Evolutionary conservation across 2,329 filamentous ascomycete species (phyloP).

Genomic region (Teratosphaeria gauchensis): DNA sequence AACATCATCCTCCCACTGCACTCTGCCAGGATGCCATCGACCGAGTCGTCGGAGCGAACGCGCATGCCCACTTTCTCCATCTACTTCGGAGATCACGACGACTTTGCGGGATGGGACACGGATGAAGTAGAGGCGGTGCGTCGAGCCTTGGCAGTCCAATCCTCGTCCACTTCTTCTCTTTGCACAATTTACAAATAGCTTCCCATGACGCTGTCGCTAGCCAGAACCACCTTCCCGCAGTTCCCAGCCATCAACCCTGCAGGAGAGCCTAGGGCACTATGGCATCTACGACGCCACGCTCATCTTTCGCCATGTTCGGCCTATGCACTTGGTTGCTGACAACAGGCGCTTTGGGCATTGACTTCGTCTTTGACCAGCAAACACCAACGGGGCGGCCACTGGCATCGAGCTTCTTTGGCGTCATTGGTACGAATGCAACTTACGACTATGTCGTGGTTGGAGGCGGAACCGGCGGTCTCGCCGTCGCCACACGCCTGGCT

Average conservation of each 20-base stretch:
- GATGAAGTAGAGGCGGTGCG: not conserved
- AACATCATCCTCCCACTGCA: not conserved
- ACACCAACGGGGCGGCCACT: not conserved
- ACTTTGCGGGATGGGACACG: not conserved
- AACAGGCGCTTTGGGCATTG: not conserved
- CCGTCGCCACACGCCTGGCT: slow-evolving; percentile 13
- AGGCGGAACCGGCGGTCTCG: slow-evolving; percentile 14
- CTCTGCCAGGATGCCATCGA: not conserved
- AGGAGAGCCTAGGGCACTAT: not conserved
- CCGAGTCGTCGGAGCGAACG: not conserved
- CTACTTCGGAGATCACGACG: not conserved
- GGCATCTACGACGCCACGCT: not conserved
- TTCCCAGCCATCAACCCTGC: not conserved
- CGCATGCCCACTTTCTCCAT: not conserved
- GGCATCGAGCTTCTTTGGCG: not conserved
- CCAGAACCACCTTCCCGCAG: not conserved
- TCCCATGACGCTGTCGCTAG: not conserved
- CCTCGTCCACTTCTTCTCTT: not conserved
- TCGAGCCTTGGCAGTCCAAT: not conserved
- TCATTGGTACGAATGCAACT: slow-evolving; percentile 1
- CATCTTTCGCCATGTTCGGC: not conserved
- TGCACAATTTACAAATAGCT: not conserved
- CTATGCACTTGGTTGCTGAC: not conserved
- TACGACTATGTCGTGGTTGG: slow-evolving; percentile 19
- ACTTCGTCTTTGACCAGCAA: not conserved